phyloP scores from a whole-genome alignment of 2,329 filamentous ascomycete species.

The Aspergillus pseudoviridinutans region DNA sequence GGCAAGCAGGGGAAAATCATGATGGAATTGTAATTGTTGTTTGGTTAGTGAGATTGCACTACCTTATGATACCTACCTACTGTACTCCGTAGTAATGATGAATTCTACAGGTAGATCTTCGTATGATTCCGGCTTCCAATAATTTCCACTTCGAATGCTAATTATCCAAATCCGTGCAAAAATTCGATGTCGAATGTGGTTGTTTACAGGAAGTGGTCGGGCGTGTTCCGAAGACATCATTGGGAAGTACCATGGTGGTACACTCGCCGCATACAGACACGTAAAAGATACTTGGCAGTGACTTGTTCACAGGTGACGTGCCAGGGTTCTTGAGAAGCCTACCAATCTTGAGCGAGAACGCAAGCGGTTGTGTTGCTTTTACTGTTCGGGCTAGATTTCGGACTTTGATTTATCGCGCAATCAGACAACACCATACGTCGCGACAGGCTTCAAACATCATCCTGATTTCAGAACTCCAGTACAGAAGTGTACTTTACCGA shows the following conservation, averaged over 20 bases:
- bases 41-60: background rate
- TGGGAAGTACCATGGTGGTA: conserved; percentile 12
- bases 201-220: conserved; percentile 7
- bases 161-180: background rate
- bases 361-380: conserved; percentile 4
- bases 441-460: background rate
- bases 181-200: conserved; percentile 5
- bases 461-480: background rate
- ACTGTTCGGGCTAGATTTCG: background rate
- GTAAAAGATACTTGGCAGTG: conserved; percentile 16
- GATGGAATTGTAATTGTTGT: background rate
- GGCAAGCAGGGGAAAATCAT: conserved; percentile 18
- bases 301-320: conserved; percentile 12
- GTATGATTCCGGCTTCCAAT: background rate
- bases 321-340: background rate
- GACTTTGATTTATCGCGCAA: background rate
- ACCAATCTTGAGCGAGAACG: conserved; percentile 7
- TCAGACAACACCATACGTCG: background rate
- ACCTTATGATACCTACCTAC: background rate
- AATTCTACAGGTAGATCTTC: background rate
- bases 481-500: background rate
- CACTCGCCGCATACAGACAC: conserved; percentile 19
- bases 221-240: conserved; percentile 19
- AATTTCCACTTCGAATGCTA: background rate
- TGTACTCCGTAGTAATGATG: background rate